phyloP scores from a whole-genome alignment of 2,329 filamentous ascomycete genomes.

The Epichloe brachyelytri region DNA sequence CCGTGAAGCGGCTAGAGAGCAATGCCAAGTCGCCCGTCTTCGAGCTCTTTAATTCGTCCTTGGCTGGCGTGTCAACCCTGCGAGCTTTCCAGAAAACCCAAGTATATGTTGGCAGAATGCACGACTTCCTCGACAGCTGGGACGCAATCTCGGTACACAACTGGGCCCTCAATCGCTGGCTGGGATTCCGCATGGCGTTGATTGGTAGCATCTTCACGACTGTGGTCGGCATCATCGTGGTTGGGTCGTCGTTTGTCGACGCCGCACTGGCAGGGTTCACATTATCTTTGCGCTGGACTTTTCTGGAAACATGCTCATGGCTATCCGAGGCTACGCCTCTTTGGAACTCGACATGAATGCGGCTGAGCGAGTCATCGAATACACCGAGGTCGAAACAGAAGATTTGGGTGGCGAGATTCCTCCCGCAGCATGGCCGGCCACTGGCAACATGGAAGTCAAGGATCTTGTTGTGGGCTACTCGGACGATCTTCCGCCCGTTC shows the following conservation, averaged over 20 bases:
- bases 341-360: constrained; percentile 71
- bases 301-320: constrained; percentile 48
- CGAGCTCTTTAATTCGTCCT: constrained; percentile 62
- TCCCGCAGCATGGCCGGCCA: constrained; percentile 61
- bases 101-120: constrained; percentile 58
- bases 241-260: constrained; percentile 47
- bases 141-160: constrained; percentile 52
- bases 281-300: constrained; percentile 59
- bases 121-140: constrained; percentile 54
- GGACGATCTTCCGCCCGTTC: constrained; percentile 53
- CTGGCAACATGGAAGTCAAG: constrained; percentile 60
- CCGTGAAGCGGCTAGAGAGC: constrained; percentile 66
- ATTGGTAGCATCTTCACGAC: constrained; percentile 58
- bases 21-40: constrained; percentile 68
- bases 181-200: constrained; percentile 58
- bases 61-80: constrained; percentile 63
- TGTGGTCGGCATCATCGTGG: constrained; percentile 50
- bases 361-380: constrained; percentile 64
- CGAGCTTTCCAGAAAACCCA: constrained; percentile 59
- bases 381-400: constrained; percentile 56
- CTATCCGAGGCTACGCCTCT: constrained; percentile 53
- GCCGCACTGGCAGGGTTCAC: constrained; percentile 65
- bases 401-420: constrained; percentile 46
- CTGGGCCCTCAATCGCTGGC: constrained; percentile 66
- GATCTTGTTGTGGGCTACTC: constrained; percentile 63